Percentiles rank a stretch among this genome's conserved stretches.
These are phyloP conservation scores for Dendryphion nanum DNA, from an alignment of 2,329 filamentous ascomycete species.

Conservation along the genomic window DNA sequence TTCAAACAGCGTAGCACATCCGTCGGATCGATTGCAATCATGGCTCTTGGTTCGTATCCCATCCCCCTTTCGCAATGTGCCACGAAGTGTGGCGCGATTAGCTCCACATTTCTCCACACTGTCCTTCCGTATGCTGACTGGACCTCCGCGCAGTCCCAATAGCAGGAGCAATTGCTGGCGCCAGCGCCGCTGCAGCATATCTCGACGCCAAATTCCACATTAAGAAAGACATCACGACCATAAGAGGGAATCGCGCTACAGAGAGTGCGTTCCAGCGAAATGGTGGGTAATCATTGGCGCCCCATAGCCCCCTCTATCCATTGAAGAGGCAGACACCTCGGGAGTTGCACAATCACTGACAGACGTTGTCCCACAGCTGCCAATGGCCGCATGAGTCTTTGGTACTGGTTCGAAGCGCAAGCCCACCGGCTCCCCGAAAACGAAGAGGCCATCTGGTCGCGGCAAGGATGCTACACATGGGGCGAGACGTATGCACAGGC, in stretches of 20 bases:
- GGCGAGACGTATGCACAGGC: slow-evolving; percentile 41
- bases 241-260: slow-evolving; percentile 46
- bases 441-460: slow-evolving; percentile 66
- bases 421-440: slow-evolving; percentile 50
- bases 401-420: slow-evolving; percentile 63
- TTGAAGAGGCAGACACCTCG: too few species aligned
- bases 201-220: slow-evolving; percentile 70
- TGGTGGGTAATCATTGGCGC: slow-evolving; percentile 36
- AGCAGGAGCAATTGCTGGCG: slow-evolving; percentile 34
- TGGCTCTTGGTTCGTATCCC: too few species aligned
- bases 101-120: too few species aligned
- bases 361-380: slow-evolving; percentile 52
- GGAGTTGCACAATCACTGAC: slow-evolving; percentile 11
- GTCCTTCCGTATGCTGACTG: too few species aligned
- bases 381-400: slow-evolving; percentile 60
- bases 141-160: slow-evolving; percentile 32
- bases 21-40: too few species aligned
- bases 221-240: slow-evolving; percentile 55
- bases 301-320: slow-evolving; percentile 1
- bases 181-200: slow-evolving; percentile 53
- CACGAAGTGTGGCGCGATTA: too few species aligned
- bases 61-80: too few species aligned
- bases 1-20: too few species aligned
- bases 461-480: slow-evolving; percentile 49
- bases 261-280: slow-evolving; percentile 50